These are phyloP conservation scores for Mucor saturninus DNA, from an alignment of 371 early-diverging fungal species.

Conservation along the genomic window DNA sequence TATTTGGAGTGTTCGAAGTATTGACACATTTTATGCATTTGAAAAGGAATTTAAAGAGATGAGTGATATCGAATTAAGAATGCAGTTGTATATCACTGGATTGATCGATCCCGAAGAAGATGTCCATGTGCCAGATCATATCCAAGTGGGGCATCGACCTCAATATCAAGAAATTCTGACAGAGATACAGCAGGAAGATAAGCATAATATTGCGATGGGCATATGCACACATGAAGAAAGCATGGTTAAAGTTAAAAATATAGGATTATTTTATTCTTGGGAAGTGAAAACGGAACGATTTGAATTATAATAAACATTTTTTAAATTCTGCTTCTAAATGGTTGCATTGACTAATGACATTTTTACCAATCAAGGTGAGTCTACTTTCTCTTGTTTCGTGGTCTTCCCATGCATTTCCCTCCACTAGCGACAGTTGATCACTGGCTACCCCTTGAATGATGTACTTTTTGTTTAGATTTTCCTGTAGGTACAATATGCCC, in stretches of 20 bases:
- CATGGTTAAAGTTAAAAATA: constrained; percentile 19
- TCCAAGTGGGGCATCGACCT: constrained; percentile 2
- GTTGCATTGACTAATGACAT: constrained; percentile 25
- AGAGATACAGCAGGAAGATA: constrained; percentile 7
- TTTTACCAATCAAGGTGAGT: constrained; percentile 41
- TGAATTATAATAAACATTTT: constrained; percentile 20
- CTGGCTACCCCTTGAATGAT: constrained; percentile 39
- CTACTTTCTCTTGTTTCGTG: constrained; percentile 35
- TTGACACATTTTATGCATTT: constrained; percentile 32
- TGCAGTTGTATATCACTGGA: constrained; percentile 25
- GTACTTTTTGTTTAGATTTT: constrained; percentile 21
- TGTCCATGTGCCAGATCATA: constrained; percentile 5
- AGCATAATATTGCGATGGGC: constrained; percentile 26
- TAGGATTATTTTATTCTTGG: constrained; percentile 36
- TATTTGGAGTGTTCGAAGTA: constrained; percentile 25
- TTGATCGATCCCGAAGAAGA: constrained; percentile 18
- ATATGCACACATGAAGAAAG: constrained; percentile 44
- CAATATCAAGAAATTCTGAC: constrained; percentile 14
- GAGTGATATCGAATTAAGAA: background rate
- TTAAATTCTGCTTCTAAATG: constrained; percentile 24
- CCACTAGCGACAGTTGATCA: constrained; percentile 23
- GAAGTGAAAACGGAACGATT: constrained; percentile 39
- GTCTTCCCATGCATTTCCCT: constrained; percentile 27
- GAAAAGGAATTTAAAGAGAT: constrained; percentile 18
- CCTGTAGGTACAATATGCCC: constrained; percentile 31